A percentile compares a stretch with the other conserved stretches of the same genome.
Conservation (phyloP, 805 yeast genomes). For the Wickerhamiella cacticola region DNA sequence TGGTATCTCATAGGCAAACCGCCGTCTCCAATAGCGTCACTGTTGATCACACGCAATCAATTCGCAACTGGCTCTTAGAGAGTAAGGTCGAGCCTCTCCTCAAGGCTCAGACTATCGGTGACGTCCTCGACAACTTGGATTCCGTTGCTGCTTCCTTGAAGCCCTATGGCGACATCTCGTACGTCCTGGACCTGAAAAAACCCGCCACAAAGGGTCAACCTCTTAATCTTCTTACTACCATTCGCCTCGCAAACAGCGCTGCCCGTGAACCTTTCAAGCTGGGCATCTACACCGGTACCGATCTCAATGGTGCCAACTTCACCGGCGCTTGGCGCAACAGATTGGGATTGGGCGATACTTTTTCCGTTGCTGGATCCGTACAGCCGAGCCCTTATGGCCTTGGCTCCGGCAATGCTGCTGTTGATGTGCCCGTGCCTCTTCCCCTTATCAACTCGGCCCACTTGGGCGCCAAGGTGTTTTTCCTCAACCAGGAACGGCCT, state of each 20-base stretch:
- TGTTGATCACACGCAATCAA: constrained; percentile 23
- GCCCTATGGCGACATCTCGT: constrained; percentile 17
- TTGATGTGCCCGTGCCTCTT: constrained; percentile 18
- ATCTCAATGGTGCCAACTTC: constrained; percentile 15
- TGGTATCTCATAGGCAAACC: constrained; percentile 23
- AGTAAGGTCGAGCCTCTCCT: constrained; percentile 24
- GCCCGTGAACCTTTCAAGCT: constrained; percentile 16
- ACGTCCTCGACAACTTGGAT: constrained; percentile 21
- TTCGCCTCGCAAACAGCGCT: constrained; percentile 11
- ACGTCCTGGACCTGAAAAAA: constrained; percentile 13
- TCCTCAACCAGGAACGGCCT: constrained; percentile 42
- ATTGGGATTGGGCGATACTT: constrained; percentile 21
- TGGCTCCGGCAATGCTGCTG: constrained; percentile 19
- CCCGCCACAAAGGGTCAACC: constrained; percentile 6
- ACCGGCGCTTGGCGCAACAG: constrained; percentile 16
- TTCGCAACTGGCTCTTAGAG: constrained; percentile 23
- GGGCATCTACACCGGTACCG: constrained; percentile 14
- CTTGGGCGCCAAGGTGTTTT: constrained; percentile 26
- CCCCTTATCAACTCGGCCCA: constrained; percentile 17
- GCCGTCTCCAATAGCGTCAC: constrained; percentile 25
- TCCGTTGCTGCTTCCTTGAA: constrained; percentile 20
- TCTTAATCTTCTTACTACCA: constrained; percentile 1
- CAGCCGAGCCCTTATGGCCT: constrained; percentile 20
- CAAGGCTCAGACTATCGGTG: constrained; percentile 20
- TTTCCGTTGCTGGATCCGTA: constrained; percentile 13